These are phyloP conservation scores for Fusarium nisikadoi DNA, from an alignment of 2,329 filamentous ascomycete species.

Conservation along the genomic window DNA sequence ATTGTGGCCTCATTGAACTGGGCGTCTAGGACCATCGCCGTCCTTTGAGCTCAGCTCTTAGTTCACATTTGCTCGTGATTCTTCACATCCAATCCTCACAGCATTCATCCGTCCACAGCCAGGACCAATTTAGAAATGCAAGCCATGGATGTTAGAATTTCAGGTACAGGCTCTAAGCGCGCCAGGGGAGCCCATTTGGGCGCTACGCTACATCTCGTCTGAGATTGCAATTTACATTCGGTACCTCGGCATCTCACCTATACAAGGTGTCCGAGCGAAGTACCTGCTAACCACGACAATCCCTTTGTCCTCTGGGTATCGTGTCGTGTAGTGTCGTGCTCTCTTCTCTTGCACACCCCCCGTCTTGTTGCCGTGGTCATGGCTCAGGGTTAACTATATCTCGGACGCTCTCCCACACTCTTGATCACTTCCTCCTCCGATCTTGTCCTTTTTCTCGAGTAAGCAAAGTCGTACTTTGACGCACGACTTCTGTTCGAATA, in stretches of 20 bases:
- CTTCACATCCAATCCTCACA: constrained; percentile 18
- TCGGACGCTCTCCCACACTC: constrained; percentile 28
- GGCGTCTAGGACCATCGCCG: constrained; percentile 4
- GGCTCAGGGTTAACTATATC: constrained; percentile 32
- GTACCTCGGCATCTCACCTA: constrained; percentile 22
- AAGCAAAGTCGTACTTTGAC: constrained; percentile 37
- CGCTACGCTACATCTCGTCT: constrained; percentile 16
- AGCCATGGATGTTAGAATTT: constrained; percentile 20
- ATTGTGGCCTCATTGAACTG: constrained; percentile 15
- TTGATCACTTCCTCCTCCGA: background rate
- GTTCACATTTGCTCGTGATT: background rate
- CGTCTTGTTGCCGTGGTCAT: constrained; percentile 20
- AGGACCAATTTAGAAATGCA: background rate
- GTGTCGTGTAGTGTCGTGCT: constrained; percentile 9
- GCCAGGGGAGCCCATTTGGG: constrained; percentile 17
- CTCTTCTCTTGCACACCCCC: constrained; percentile 6
- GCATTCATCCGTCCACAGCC: background rate
- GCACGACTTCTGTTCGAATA: constrained; percentile 31
- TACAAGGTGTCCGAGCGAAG: background rate
- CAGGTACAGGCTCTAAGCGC: constrained; percentile 25
- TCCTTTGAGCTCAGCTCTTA: background rate
- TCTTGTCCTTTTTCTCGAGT: constrained; percentile 25
- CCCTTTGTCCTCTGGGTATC: constrained; percentile 6
- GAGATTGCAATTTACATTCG: constrained; percentile 10
- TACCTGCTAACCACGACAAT: constrained; percentile 14